Evolutionary conservation across 257 asterid genomes (phyloP).

Genomic region (Lavandula angustifolia): DNA sequence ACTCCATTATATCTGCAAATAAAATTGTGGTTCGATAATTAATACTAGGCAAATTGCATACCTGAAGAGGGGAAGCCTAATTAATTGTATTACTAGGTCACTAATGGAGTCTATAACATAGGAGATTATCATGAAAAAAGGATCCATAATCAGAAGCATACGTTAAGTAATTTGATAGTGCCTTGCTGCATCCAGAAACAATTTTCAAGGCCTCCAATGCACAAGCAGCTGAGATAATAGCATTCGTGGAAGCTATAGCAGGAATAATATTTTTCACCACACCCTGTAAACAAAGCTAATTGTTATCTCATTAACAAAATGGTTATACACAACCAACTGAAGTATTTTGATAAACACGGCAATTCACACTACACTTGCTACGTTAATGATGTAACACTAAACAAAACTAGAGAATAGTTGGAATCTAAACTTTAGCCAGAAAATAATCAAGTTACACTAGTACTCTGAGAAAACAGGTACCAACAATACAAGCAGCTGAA

Average conservation of each 20-base stretch:
- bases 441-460: constrained; percentile 17
- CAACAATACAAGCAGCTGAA: constrained; percentile 20
- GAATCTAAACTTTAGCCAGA: constrained; percentile 9
- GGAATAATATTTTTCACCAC: constrained; percentile 98
- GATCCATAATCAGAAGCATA: constrained; percentile 34
- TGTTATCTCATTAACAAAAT: constrained; percentile 24
- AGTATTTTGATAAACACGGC: not conserved
- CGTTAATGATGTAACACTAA: constrained; percentile 4
- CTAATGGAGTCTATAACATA: not conserved
- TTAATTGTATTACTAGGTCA: too few species aligned
- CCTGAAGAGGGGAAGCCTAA: not conserved
- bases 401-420: not conserved
- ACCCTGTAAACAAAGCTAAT: constrained; percentile 54
- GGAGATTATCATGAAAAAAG: constrained; percentile 21
- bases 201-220: constrained; percentile 95
- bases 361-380: constrained; percentile 3
- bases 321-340: constrained; percentile 12
- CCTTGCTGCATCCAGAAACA: constrained; percentile 93
- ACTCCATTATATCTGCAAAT: constrained; percentile 84
- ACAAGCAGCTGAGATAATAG: constrained; percentile 95
- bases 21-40: constrained; percentile 8
- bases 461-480: not conserved
- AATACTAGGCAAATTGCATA: constrained; percentile 1
- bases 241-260: constrained; percentile 97
- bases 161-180: constrained; percentile 85